Evolutionary conservation across 2,329 filamentous ascomycete species (phyloP), one percentile per base, ranked within the genome.

Genomic region (Pyrenophora tritici-repentis): DNA sequence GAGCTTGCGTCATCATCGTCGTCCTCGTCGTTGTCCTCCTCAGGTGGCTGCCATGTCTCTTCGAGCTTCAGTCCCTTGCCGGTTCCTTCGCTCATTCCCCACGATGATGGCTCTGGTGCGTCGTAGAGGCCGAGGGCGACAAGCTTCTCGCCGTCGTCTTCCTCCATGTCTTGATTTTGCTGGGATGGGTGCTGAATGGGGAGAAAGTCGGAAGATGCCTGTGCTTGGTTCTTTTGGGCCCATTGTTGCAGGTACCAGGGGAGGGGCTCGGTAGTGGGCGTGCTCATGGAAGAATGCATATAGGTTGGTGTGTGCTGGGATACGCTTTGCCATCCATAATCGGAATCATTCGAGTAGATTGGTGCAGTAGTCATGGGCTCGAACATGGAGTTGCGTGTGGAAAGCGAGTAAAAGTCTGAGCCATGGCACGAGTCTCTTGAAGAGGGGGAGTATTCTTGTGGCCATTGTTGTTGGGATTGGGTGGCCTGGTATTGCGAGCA

Each of bases 71-170:
- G 76, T 0, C 89, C 89, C 71, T 90, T 90, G 50, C 89, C 88
- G 14, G 76, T 79, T 3, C 81, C 76, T 46, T 67, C 59, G 56
- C 81, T 79, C 0, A 72, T 59, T 6, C 39, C 86, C 72, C 14
- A 89, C 70, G 20, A 80, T 79, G 31, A 78, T 70, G 74, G 82
- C 47, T 86, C 86, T 0, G 88, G 88, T 4, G 83, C 77, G 63
- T 91, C 89, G 71, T 94, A 94, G 0, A 94, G 81, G 0, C 90
- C 90, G 82, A 94, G 87, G 16, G 89, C 89, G n/a, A 91, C 81
- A 1, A 93, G 79, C 53, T 91, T 87, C 64, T 91, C 88, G 32
- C 85, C 87, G 12, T 82, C 77, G 20, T 79, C 69, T 22, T 84
- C 83, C 40, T 83, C 59, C 50, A 83, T 81, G 40, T 85, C 81